Evolutionary conservation across 1,139 yeast species (phyloP), one percentile per base, ranked within the genome.

Genomic region (Geotrichum phurueaensis): DNA sequence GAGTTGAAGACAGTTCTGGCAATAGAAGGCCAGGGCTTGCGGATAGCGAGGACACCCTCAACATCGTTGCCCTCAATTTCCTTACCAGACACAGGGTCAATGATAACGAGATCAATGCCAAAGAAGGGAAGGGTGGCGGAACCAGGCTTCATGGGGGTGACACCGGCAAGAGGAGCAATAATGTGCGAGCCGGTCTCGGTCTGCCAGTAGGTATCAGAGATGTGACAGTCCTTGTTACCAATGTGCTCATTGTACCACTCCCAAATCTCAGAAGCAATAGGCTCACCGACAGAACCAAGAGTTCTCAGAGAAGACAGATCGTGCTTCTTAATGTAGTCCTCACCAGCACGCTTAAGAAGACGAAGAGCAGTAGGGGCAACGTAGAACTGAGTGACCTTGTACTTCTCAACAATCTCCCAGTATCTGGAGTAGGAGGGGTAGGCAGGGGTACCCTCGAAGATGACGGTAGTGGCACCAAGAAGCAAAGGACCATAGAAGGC

Each of bases 331-430:
- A 82, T 84, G 72, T 87, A 89, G 73, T 88, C 94, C 76, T 89
- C 95, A 70, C 99, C 99, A 61, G 96, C 90, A 77, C 94, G 90
- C 79, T 96, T 90, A 74, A 94, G 86, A 72, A 94, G 83, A 79
- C 99, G 88, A 73, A 94, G 81, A 36, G 98, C 98, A 62, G 99
- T 94, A 73, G 99, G 99, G 18, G 99, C 99, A 67, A 94, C 96
- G 76, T 94, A 94, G 81, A 94, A 94, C 75, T 92, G 98, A 56
- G 97, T 92, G 62, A 94, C 97, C 80, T 82, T 87, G 80, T 94
- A 89, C 76, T 89, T 88, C 75, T 89, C 92, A 65, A 94, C 87
- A 73, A 94, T 92, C 76, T 91, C 89, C 97, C 97, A 94, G 79
- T 91, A 92, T 78, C 99, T 85, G 68, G 97, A 96, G 72, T 84